phyloP scores from a whole-genome alignment of 1,284 basidiomycete genomes.

The Flammula alnicola region DNA sequence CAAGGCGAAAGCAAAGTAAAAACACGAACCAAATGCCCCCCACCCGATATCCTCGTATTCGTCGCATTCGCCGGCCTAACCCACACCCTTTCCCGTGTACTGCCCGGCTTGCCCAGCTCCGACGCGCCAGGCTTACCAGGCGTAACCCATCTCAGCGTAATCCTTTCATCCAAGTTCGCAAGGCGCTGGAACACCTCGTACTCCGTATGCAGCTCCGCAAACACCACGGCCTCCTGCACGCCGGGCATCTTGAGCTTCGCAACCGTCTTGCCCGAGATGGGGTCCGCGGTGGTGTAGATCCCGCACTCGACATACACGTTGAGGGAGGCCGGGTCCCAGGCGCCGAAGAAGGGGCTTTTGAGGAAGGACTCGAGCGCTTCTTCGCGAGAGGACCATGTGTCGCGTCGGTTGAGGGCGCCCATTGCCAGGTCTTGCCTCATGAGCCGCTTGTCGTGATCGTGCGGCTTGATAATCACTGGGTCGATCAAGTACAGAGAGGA shows the following conservation, averaged over 20 bases:
- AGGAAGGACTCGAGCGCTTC: slow-evolving; percentile 62
- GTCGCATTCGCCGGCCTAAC: slow-evolving; percentile 60
- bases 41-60: slow-evolving; percentile 57
- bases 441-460: slow-evolving; percentile 2
- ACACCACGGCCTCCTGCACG: slow-evolving; percentile 61
- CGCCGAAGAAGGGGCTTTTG: slow-evolving; percentile 69
- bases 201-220: slow-evolving; percentile 46
- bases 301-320: slow-evolving; percentile 71
- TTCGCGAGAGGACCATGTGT: slow-evolving; percentile 69
- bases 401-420: slow-evolving; percentile 66
- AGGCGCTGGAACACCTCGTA: slow-evolving; percentile 52
- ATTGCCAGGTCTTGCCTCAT: slow-evolving; percentile 29
- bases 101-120: slow-evolving; percentile 44
- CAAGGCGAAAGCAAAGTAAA: background rate
- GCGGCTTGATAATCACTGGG: slow-evolving; percentile 63
- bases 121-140: slow-evolving; percentile 46
- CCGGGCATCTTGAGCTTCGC: slow-evolving; percentile 67
- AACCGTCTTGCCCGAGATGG: slow-evolving; percentile 25
- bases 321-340: slow-evolving; percentile 77
- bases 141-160: slow-evolving; percentile 61
- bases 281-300: slow-evolving; percentile 44
- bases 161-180: slow-evolving; percentile 48
- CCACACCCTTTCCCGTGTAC: slow-evolving; percentile 57
- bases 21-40: slow-evolving; percentile 62
- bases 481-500: slow-evolving; percentile 79